Percentiles rank a stretch among this genome's conserved stretches.
These are phyloP conservation scores for Aspergillus avenaceus DNA, from an alignment of 495 filamentous ascomycete species.

Conservation along the genomic window DNA sequence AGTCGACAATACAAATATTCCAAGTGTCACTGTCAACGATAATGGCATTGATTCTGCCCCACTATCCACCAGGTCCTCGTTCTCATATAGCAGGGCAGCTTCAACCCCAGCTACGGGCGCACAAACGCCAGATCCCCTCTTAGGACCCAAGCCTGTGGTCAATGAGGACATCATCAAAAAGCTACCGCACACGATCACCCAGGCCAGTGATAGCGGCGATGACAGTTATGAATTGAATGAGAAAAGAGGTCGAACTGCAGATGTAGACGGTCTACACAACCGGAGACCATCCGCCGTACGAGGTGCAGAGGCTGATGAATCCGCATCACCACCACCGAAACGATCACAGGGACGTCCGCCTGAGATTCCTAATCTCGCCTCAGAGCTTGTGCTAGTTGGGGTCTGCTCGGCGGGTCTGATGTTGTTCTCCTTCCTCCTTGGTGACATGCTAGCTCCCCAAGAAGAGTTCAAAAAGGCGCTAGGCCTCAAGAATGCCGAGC, in stretches of 20 bases:
- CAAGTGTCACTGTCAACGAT: background rate
- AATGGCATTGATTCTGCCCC: slow-evolving; percentile 2
- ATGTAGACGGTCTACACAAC: background rate
- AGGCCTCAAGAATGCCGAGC: slow-evolving; percentile 33
- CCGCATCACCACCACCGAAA: slow-evolving; percentile 1
- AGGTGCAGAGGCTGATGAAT: slow-evolving; percentile 3
- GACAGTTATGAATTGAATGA: slow-evolving; percentile 2
- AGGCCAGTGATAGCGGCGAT: background rate
- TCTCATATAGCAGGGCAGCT: background rate
- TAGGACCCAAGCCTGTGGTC: background rate
- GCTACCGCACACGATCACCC: slow-evolving; percentile 3
- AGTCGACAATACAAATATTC: background rate
- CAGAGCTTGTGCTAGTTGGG: slow-evolving; percentile 37
- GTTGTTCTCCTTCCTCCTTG: slow-evolving; percentile 43
- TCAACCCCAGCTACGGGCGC: slow-evolving; percentile 13
- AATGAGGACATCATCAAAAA: slow-evolving; percentile 2
- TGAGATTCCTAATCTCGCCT: slow-evolving; percentile 28
- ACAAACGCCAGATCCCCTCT: slow-evolving; percentile 12
- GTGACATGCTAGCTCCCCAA: slow-evolving; percentile 39
- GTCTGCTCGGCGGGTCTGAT: slow-evolving; percentile 44
- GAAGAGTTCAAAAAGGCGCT: slow-evolving; percentile 26
- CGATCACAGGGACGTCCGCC: slow-evolving; percentile 29
- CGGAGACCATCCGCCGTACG: background rate
- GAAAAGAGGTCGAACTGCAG: background rate
- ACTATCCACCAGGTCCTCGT: slow-evolving; percentile 7